These are phyloP conservation scores for Colletotrichum salicis DNA, from an alignment of 2,329 filamentous ascomycete species.

Conservation along the genomic window DNA sequence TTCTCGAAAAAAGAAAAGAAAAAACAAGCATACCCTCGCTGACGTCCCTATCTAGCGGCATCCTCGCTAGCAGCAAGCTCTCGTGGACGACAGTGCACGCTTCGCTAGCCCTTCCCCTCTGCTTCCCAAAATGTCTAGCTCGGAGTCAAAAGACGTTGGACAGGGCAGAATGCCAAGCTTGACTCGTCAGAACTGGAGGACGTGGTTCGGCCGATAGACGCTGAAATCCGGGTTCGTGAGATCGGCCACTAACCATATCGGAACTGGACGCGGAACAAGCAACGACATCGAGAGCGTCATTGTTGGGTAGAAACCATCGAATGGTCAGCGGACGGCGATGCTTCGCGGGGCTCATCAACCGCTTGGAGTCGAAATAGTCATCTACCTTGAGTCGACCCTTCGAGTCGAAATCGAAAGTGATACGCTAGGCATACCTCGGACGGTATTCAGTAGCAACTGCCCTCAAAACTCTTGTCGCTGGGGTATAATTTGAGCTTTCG, in stretches of 20 bases:
- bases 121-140: not conserved
- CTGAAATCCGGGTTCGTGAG: not conserved
- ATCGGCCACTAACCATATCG: not conserved
- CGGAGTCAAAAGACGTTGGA: not conserved
- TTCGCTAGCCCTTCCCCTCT: not conserved
- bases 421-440: not conserved
- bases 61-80: slow-evolving; percentile 4
- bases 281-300: not conserved
- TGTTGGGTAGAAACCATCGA: not conserved
- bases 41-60: not conserved
- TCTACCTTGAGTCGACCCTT: not conserved
- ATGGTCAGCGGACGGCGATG: not conserved
- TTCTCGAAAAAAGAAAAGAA: not conserved
- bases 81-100: slow-evolving; percentile 5
- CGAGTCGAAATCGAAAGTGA: not conserved
- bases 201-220: slow-evolving; percentile 11
- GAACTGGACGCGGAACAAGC: not conserved
- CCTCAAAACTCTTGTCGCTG: not conserved
- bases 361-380: not conserved
- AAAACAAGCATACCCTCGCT: not conserved
- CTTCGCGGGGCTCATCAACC: not conserved
- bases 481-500: not conserved
- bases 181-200: not conserved
- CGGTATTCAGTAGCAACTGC: not conserved
- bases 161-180: slow-evolving; percentile 2